Percentiles rank a stretch among this genome's conserved stretches.
These are phyloP conservation scores for Colletotrichum sp. DNA, from an alignment of 2,329 filamentous ascomycete genomes.

Conservation along the genomic window DNA sequence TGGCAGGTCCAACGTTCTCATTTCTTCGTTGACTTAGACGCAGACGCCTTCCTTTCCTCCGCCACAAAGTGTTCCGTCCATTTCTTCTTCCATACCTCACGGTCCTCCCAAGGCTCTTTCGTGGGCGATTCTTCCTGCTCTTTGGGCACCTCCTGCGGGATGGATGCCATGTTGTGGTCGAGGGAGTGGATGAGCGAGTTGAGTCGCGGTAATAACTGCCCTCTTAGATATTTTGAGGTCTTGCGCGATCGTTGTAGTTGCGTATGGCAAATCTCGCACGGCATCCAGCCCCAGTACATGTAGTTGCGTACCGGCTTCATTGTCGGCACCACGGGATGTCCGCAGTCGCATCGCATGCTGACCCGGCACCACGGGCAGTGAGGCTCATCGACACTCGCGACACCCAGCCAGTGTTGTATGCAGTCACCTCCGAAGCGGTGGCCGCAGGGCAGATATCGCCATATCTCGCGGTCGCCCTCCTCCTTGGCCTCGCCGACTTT, in stretches of 20 bases:
- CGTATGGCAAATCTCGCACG: conserved; percentile 17
- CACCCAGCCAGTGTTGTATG: conserved; percentile 46
- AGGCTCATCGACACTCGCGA: conserved; percentile 38
- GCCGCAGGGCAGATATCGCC: conserved; percentile 46
- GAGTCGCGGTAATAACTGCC: conserved; percentile 13
- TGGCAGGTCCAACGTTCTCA: background rate
- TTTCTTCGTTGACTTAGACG: conserved; percentile 10
- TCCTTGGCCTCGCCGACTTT: conserved; percentile 39
- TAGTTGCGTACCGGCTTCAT: conserved; percentile 17
- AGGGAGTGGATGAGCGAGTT: conserved; percentile 20
- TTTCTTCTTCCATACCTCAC: conserved; percentile 20
- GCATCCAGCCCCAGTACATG: conserved; percentile 16
- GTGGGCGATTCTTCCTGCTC: conserved; percentile 14
- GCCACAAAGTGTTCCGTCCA: conserved; percentile 14
- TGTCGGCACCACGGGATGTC: conserved; percentile 36
- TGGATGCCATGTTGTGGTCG: conserved; percentile 21
- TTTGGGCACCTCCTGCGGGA: conserved; percentile 14
- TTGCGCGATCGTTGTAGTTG: conserved; percentile 17
- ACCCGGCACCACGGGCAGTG: conserved; percentile 46
- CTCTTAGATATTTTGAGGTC: conserved; percentile 9
- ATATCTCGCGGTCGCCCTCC: conserved; percentile 42
- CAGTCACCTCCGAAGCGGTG: conserved; percentile 49
- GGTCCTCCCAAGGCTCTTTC: conserved; percentile 20
- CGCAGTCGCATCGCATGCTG: conserved; percentile 33
- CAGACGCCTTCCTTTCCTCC: conserved; percentile 12